These are phyloP conservation scores for Aspergillus pseudotamarii DNA, from an alignment of 2,329 filamentous ascomycete species.

Conservation along the genomic window DNA sequence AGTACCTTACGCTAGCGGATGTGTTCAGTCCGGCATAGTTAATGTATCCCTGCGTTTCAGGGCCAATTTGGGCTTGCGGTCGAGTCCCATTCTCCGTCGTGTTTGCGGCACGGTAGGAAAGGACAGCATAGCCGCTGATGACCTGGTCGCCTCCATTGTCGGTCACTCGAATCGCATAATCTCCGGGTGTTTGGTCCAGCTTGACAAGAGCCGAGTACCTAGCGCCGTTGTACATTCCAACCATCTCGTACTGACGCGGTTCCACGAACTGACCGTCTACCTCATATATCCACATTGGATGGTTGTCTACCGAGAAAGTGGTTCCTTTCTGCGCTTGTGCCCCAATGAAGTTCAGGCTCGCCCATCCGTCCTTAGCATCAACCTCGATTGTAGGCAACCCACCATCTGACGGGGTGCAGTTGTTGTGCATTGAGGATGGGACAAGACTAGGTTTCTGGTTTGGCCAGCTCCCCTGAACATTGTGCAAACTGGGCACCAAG, in stretches of 20 bases:
- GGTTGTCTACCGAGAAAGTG: background rate
- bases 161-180: background rate
- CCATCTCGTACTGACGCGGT: background rate
- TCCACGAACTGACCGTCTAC: conserved; percentile 1
- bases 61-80: background rate
- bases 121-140: conserved; percentile 1
- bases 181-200: background rate
- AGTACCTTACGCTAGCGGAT: background rate
- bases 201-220: background rate
- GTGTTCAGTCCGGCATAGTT: background rate
- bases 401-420: conserved; percentile 1
- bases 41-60: background rate
- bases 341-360: conserved; percentile 1
- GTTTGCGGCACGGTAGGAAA: background rate
- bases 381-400: background rate
- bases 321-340: conserved; percentile 2
- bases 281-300: conserved; percentile 4
- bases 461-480: background rate
- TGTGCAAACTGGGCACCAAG: background rate
- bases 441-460: background rate
- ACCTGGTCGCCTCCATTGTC: background rate
- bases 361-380: background rate
- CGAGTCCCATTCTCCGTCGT: background rate
- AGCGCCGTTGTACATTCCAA: conserved; percentile 3
- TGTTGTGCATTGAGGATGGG: background rate